Conservation (phyloP, 306 rosid genomes). For the Arachis hypogaea region DNA sequence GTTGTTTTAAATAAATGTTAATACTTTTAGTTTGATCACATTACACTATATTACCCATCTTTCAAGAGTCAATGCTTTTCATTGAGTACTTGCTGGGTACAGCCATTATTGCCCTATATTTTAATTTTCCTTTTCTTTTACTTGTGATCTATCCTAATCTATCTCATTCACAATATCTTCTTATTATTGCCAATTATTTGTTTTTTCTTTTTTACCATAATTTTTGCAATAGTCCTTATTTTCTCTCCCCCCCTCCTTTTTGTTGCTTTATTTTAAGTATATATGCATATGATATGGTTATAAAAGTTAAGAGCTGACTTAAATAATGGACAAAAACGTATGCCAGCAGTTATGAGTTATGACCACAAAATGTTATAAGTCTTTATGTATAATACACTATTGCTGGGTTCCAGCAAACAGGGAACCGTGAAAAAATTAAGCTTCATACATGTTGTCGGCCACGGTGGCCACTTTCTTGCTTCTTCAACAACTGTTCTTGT, state of each 20-base stretch:
- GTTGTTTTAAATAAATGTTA: too few relatives aligned
- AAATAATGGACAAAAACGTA: neutral
- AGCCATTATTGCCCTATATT: slow-evolving; percentile 39
- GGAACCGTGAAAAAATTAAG: slow-evolving; percentile 21
- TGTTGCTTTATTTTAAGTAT: neutral
- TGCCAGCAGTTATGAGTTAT: neutral
- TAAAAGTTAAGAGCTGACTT: slow-evolving; percentile 13
- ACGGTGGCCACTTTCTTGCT: neutral
- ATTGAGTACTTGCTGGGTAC: slow-evolving; percentile 36
- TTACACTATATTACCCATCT: neutral
- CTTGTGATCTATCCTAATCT: slow-evolving; percentile 48
- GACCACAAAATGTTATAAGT: neutral
- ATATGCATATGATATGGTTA: slow-evolving; percentile 23
- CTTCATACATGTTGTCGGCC: neutral
- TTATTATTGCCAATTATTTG: slow-evolving; percentile 55
- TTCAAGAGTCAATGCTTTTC: slow-evolving; percentile 21
- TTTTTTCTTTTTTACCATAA: too few relatives aligned
- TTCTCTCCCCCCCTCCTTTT: slow-evolving; percentile 13
- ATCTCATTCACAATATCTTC: slow-evolving; percentile 44
- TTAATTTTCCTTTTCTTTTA: slow-evolving; percentile 24
- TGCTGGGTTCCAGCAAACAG: slow-evolving; percentile 35
- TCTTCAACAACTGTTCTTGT: neutral
- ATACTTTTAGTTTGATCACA: too few relatives aligned
- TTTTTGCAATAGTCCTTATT: slow-evolving; percentile 3
- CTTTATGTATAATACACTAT: slow-evolving; percentile 17